These are phyloP conservation scores for Emericellopsis atlantica DNA, from an alignment of 2,329 filamentous ascomycete genomes.

Conservation along the genomic window DNA sequence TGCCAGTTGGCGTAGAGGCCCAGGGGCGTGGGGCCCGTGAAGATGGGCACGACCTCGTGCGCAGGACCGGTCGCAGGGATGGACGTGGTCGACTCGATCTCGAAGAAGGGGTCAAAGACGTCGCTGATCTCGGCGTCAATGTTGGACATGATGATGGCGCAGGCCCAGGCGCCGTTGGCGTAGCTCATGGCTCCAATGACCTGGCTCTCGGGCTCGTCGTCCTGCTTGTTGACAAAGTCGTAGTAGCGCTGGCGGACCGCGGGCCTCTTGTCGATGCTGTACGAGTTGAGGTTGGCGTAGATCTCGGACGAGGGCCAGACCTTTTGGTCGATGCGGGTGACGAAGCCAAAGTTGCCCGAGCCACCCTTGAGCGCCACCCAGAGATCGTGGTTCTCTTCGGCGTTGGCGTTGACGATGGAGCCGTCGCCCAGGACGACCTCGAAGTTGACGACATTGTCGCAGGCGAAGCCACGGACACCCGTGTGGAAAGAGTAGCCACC, in stretches of 20 bases:
- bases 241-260: conserved; percentile 13
- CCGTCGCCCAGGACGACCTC: conserved; percentile 29
- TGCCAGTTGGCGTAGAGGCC: conserved; percentile 19
- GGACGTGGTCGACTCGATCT: conserved; percentile 9
- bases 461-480: conserved; percentile 21
- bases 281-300: conserved; percentile 15
- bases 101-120: conserved; percentile 10
- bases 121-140: conserved; percentile 10
- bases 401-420: conserved; percentile 23
- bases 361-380: conserved; percentile 39
- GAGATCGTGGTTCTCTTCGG: conserved; percentile 30
- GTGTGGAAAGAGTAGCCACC: conserved; percentile 7
- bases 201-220: conserved; percentile 12
- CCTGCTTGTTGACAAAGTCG: conserved; percentile 13
- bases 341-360: conserved; percentile 39
- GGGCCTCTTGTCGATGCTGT: conserved; percentile 9
- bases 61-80: conserved; percentile 10
- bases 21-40: conserved; percentile 17
- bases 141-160: conserved; percentile 13
- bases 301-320: conserved; percentile 10
- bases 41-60: conserved; percentile 14
- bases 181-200: conserved; percentile 13
- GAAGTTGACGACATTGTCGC: conserved; percentile 27
- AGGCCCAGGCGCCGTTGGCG: conserved; percentile 5
- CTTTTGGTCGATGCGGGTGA: conserved; percentile 26